Evolutionary conservation across 805 yeast species (phyloP).

Genomic region (Candida ulmi): DNA sequence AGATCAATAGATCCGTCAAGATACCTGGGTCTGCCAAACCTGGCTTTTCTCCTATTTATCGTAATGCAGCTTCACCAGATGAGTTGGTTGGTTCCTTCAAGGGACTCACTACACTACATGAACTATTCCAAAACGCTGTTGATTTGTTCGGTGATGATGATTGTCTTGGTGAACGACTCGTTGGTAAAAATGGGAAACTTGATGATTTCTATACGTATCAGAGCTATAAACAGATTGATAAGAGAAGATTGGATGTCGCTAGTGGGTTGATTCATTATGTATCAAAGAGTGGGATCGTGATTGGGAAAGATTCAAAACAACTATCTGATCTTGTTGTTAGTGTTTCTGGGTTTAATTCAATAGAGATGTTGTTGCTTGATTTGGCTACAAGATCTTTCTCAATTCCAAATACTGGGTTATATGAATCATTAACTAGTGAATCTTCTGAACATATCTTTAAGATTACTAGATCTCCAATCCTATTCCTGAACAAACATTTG

Average conservation of each 20-base stretch:
- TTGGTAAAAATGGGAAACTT: slow-evolving; percentile 22
- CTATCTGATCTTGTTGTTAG: slow-evolving; percentile 35
- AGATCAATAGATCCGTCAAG: slow-evolving; percentile 15
- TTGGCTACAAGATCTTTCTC: slow-evolving; percentile 48
- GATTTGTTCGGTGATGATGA: slow-evolving; percentile 23
- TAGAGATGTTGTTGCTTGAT: slow-evolving; percentile 56
- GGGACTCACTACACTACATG: slow-evolving; percentile 32
- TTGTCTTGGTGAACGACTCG: slow-evolving; percentile 34
- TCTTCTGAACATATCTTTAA: slow-evolving; percentile 47
- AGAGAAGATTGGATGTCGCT: slow-evolving; percentile 36
- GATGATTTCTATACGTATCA: slow-evolving; percentile 35
- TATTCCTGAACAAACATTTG: slow-evolving; percentile 40
- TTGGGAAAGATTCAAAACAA: neutral
- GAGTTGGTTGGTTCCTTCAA: slow-evolving; percentile 13
- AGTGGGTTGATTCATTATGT: slow-evolving; percentile 37
- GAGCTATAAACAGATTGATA: slow-evolving; percentile 31
- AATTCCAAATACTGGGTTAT: slow-evolving; percentile 36
- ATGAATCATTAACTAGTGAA: slow-evolving; percentile 40
- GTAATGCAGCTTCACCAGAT: slow-evolving; percentile 27
- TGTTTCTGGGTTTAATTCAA: slow-evolving; percentile 43
- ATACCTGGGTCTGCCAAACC: slow-evolving; percentile 33
- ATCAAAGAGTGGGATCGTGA: slow-evolving; percentile 3
- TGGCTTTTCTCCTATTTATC: slow-evolving; percentile 41
- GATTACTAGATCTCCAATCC: slow-evolving; percentile 48
- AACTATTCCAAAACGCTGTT: slow-evolving; percentile 32